These are phyloP conservation scores for Meyerozyma athensensis DNA, from an alignment of 1,139 yeast genomes.

Conservation along the genomic window DNA sequence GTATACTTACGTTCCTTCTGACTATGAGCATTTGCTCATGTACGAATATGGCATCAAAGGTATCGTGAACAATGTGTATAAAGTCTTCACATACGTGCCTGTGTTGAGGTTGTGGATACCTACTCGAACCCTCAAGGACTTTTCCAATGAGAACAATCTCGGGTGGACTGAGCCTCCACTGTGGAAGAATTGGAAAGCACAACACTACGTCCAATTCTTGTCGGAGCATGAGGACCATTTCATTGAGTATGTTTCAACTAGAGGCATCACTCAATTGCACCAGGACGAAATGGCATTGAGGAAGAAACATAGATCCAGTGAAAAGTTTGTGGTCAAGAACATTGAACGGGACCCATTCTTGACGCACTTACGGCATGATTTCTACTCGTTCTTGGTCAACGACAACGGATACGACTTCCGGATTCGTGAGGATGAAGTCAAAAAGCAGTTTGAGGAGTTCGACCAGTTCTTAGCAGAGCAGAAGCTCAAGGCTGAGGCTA, in stretches of 20 bases:
- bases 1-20: slow-evolving; percentile 28
- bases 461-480: slow-evolving; percentile 1
- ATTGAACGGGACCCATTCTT: slow-evolving; percentile 9
- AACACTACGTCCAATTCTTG: slow-evolving; percentile 26
- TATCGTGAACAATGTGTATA: slow-evolving; percentile 9
- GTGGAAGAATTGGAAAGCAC: slow-evolving; percentile 13
- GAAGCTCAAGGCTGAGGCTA: too few species aligned
- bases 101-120: slow-evolving; percentile 27
- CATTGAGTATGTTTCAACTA: slow-evolving; percentile 27
- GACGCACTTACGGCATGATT: slow-evolving; percentile 24
- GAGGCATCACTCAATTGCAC: slow-evolving; percentile 29
- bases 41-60: slow-evolving; percentile 28
- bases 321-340: slow-evolving; percentile 1
- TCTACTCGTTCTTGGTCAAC: slow-evolving; percentile 12
- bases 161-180: slow-evolving; percentile 4
- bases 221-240: slow-evolving; percentile 17
- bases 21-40: slow-evolving; percentile 22
- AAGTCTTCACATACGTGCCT: slow-evolving; percentile 14
- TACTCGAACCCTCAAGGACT: slow-evolving; percentile 16
- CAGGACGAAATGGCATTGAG: slow-evolving; percentile 21
- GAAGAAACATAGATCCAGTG: background rate
- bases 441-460: background rate
- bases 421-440: background rate
- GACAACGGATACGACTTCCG: slow-evolving; percentile 9
- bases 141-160: slow-evolving; percentile 11